Conservation (phyloP, 768 basidiomycete genomes). For the Rubroboletus pulcherrimus region DNA sequence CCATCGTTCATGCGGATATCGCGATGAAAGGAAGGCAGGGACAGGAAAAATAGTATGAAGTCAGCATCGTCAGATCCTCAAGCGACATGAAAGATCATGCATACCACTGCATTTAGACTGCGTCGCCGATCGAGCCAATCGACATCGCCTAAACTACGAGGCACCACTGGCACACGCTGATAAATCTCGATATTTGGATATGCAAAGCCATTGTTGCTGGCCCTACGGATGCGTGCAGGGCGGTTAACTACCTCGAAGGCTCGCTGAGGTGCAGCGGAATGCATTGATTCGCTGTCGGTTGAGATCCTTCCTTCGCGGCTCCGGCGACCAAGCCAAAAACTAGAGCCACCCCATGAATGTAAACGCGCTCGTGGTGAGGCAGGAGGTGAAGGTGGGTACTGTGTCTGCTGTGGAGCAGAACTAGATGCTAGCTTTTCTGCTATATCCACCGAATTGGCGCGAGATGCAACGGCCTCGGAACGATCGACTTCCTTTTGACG, state of each 20-base stretch:
- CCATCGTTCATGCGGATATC: slow-evolving; percentile 2
- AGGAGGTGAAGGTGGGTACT: slow-evolving; percentile 30
- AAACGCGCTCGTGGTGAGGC: slow-evolving; percentile 30
- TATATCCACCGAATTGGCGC: slow-evolving; percentile 37
- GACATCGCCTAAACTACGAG: slow-evolving; percentile 62
- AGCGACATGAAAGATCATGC: slow-evolving; percentile 28
- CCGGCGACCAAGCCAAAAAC: slow-evolving; percentile 34
- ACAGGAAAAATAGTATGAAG: slow-evolving; percentile 9
- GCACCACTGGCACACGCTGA: slow-evolving; percentile 42
- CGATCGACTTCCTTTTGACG: slow-evolving; percentile 22
- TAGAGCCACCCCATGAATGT: slow-evolving; percentile 38
- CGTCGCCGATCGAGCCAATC: slow-evolving; percentile 78
- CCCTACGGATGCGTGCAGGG: slow-evolving; percentile 51
- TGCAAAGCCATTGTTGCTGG: slow-evolving; percentile 40
- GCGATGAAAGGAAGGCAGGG: slow-evolving; percentile 1
- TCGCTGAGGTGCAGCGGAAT: slow-evolving; percentile 34
- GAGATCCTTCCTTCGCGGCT: slow-evolving; percentile 36
- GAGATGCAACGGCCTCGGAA: slow-evolving; percentile 27
- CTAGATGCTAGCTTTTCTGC: slow-evolving; percentile 39
- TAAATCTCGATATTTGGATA: slow-evolving; percentile 42
- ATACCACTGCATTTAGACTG: slow-evolving; percentile 66
- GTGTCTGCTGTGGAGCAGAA: slow-evolving; percentile 29
- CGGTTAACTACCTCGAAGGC: slow-evolving; percentile 51
- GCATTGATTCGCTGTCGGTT: slow-evolving; percentile 37
- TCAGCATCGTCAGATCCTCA: slow-evolving; percentile 19